Percentiles rank a stretch among this genome's conserved stretches.
Evolutionary conservation across 768 basidiomycete species (phyloP).

Genomic region (Lentinula detonsa): DNA sequence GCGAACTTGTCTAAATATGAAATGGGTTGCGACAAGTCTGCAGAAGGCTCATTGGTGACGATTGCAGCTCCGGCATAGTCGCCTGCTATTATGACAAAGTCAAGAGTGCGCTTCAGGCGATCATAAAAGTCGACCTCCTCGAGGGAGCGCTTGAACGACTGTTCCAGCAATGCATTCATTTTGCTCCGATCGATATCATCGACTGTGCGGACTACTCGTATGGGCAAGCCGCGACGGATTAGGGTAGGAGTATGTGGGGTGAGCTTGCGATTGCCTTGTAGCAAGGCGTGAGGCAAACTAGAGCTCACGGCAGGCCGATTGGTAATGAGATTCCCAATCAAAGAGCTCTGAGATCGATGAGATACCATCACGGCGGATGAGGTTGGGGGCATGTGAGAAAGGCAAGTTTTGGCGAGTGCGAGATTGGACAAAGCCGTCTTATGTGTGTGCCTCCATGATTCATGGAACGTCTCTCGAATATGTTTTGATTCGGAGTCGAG

Average conservation of each 20-base stretch:
- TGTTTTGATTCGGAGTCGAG: slow-evolving; percentile 80
- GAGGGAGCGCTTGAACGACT: slow-evolving; percentile 74
- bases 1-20: slow-evolving; percentile 99
- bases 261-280: slow-evolving; percentile 81
- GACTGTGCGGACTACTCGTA: slow-evolving; percentile 70
- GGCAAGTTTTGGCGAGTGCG: slow-evolving; percentile 76
- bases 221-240: slow-evolving; percentile 80
- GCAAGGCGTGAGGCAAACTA: slow-evolving; percentile 87
- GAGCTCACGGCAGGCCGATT: slow-evolving; percentile 97
- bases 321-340: slow-evolving; percentile 96
- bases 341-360: slow-evolving; percentile 89
- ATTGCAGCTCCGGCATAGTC: slow-evolving; percentile 95
- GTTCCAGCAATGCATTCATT: slow-evolving; percentile 78
- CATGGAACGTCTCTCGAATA: slow-evolving; percentile 81
- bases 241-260: slow-evolving; percentile 91
- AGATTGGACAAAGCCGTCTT: slow-evolving; percentile 88
- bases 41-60: slow-evolving; percentile 62
- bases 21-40: slow-evolving; percentile 41
- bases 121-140: slow-evolving; percentile 71
- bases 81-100: slow-evolving; percentile 91
- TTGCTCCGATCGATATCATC: slow-evolving; percentile 70
- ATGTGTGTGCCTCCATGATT: slow-evolving; percentile 68
- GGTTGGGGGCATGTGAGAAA: slow-evolving; percentile 86
- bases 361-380: slow-evolving; percentile 97
- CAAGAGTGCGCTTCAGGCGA: slow-evolving; percentile 70